Conservation (phyloP, 2,329 filamentous ascomycete genomes). For the Thelonectria rubi region DNA sequence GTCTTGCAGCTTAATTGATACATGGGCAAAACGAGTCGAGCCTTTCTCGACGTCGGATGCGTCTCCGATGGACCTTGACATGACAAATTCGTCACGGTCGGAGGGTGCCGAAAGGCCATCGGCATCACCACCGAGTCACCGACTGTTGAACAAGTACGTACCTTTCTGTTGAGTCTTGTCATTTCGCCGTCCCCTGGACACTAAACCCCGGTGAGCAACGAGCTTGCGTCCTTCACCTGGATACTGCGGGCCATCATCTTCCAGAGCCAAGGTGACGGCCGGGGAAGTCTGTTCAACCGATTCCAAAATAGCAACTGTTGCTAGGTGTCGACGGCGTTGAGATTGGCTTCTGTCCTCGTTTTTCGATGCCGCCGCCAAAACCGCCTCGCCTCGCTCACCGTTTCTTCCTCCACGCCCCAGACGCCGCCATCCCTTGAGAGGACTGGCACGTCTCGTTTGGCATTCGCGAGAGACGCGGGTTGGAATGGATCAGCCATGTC, state of each 20-base stretch:
- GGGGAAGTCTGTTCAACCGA: conserved; percentile 35
- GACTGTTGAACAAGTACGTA: conserved; percentile 12
- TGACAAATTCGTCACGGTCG: background rate
- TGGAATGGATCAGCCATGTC: conserved; percentile 5
- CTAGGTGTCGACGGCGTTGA: conserved; percentile 6
- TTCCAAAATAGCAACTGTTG: conserved; percentile 37
- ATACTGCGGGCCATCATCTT: conserved; percentile 1
- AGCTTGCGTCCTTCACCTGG: conserved; percentile 16
- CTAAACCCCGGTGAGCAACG: conserved; percentile 18
- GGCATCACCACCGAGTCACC: conserved; percentile 5
- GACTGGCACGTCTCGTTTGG: background rate
- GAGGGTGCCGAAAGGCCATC: conserved; percentile 3
- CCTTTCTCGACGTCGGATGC: background rate
- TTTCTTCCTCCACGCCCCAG: background rate
- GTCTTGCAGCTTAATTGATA: background rate
- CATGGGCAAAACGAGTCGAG: background rate
- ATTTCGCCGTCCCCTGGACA: conserved; percentile 3
- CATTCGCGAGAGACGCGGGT: background rate
- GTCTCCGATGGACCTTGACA: background rate
- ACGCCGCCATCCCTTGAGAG: background rate
- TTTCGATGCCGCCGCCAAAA: background rate
- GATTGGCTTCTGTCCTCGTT: conserved; percentile 8
- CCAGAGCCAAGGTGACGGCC: conserved; percentile 2
- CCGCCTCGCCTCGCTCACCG: background rate
- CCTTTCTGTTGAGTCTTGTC: conserved; percentile 23